Evolutionary conservation across 2,329 filamentous ascomycete species (phyloP).

Genomic region (Ascochyta rabiei): DNA sequence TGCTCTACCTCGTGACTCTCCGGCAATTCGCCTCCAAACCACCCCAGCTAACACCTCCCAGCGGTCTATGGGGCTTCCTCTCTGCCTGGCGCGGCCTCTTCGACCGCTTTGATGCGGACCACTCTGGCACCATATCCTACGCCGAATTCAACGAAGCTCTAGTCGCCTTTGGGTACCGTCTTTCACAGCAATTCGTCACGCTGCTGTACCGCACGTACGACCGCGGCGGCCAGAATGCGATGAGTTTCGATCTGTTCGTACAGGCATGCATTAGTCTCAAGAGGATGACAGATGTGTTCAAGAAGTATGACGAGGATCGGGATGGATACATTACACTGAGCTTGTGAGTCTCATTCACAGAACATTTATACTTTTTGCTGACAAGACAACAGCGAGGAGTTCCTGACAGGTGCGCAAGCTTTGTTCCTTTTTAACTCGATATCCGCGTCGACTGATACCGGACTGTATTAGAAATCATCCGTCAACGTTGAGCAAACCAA

Average conservation of each 20-base stretch:
- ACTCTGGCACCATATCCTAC: constrained; percentile 83
- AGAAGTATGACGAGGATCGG: constrained; percentile 96
- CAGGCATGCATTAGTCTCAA: constrained; percentile 97
- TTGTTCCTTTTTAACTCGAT: constrained; percentile 62
- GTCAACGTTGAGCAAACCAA: constrained; percentile 37
- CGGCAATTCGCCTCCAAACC: background rate
- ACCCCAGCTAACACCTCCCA: constrained; percentile 26
- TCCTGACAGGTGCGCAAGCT: constrained; percentile 61
- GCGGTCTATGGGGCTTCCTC: constrained; percentile 91
- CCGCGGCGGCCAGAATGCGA: constrained; percentile 54
- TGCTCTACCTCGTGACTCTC: constrained; percentile 7
- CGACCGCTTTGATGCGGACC: constrained; percentile 91
- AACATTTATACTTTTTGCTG: background rate
- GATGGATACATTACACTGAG: constrained; percentile 77
- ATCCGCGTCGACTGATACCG: constrained; percentile 57
- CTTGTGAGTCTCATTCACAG: constrained; percentile 53
- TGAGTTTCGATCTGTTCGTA: constrained; percentile 88
- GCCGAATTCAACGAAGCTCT: constrained; percentile 89
- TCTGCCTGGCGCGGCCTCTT: constrained; percentile 94
- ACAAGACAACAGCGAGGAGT: constrained; percentile 52
- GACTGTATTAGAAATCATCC: constrained; percentile 56
- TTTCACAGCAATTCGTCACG: constrained; percentile 82
- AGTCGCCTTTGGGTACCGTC: constrained; percentile 82
- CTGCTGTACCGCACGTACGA: constrained; percentile 90
- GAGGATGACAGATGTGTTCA: constrained; percentile 99